Evolutionary conservation across 805 yeast genomes (phyloP), one percentile per base, ranked within the genome.

Genomic region (Nakazawaea siamensis): DNA sequence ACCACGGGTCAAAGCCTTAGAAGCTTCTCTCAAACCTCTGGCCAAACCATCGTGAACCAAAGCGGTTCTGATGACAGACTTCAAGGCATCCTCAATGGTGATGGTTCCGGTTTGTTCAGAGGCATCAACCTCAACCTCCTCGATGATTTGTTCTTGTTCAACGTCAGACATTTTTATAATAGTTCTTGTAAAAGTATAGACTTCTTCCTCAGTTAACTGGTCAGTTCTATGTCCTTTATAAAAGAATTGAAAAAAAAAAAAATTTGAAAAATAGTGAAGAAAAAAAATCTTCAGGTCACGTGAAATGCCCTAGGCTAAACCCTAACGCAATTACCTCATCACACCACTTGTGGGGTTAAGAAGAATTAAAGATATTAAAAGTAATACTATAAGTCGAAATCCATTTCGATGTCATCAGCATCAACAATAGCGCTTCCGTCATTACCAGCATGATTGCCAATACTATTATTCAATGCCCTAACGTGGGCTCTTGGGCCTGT

Each of bases 11-110:
- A 92, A 79, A 69, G 97, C 97, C 84, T 92, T 92, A 63, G 97
- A 85, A 54, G 97, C 94, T 78, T 92, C 98, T 80, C 97, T 92
- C 69, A 92, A 81, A 80, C 99, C 99, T 78, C 99, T 90, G 68
- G 97, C 97, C 71, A 92, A 85, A 73, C 99, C 98, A 68, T 90
- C 97, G 77, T 87, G 94, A 62, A 90, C 84, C 66, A 92, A 80
- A 56, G 99, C 80, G 68, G 92, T 87, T 81, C 95, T 88, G 66
- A 92, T 81, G 64, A 92, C 97, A 63, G 85, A 92, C 76, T 87
- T 86, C 68, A 92, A 76, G 66, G 97, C 95, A 66, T 92, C 98
- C 76, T 94, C 97, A 55, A 92, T 82, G 67, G 97, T 76, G 72
- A 90, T 79, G 59, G 87, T 79, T 49, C 86, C 85, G 60, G 88